phyloP scores from a whole-genome alignment of 768 basidiomycete species.

The Leccinum obscurum region DNA sequence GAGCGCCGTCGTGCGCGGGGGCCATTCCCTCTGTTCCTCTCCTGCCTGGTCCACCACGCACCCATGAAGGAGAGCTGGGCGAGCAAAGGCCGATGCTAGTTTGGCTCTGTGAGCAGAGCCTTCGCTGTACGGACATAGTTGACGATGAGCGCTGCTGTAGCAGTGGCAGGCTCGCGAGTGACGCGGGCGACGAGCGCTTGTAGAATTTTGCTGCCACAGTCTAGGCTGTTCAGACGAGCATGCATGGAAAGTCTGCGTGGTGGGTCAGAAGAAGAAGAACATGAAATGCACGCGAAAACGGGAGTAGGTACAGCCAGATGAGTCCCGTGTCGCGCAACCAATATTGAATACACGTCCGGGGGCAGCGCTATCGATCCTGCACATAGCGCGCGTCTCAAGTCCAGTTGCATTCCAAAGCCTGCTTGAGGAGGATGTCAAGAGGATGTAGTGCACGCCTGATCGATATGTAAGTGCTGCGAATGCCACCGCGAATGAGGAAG shows the following conservation, averaged over 20 bases:
- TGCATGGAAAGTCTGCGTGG: conserved; percentile 50
- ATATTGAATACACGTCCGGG: conserved; percentile 72
- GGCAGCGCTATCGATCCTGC: conserved; percentile 64
- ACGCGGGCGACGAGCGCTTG: conserved; percentile 52
- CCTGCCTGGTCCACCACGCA: too few relatives aligned
- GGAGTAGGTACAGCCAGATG: too few relatives aligned
- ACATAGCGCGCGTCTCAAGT: conserved; percentile 41
- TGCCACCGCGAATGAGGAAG: too few relatives aligned
- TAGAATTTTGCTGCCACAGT: conserved; percentile 70
- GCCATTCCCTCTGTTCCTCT: too few relatives aligned
- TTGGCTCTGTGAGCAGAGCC: conserved; percentile 65
- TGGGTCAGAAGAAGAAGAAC: not conserved
- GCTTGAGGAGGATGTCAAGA: conserved; percentile 69
- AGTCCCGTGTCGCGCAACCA: too few relatives aligned
- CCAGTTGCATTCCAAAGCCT: conserved; percentile 40
- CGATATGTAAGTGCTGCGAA: conserved; percentile 61
- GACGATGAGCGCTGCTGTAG: conserved; percentile 41
- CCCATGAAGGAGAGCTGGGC: conserved; percentile 63
- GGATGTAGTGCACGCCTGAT: conserved; percentile 65
- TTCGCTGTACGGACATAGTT: conserved; percentile 66
- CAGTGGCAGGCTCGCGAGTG: conserved; percentile 19
- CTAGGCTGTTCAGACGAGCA: conserved; percentile 64
- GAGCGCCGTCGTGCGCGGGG: too few relatives aligned
- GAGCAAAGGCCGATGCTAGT: conserved; percentile 68
- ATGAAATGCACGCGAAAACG: not conserved